Evolutionary conservation across 208 protist genomes (phyloP), one percentile per base, ranked within the genome.

Genomic region (Acanthamoeba healyi): DNA sequence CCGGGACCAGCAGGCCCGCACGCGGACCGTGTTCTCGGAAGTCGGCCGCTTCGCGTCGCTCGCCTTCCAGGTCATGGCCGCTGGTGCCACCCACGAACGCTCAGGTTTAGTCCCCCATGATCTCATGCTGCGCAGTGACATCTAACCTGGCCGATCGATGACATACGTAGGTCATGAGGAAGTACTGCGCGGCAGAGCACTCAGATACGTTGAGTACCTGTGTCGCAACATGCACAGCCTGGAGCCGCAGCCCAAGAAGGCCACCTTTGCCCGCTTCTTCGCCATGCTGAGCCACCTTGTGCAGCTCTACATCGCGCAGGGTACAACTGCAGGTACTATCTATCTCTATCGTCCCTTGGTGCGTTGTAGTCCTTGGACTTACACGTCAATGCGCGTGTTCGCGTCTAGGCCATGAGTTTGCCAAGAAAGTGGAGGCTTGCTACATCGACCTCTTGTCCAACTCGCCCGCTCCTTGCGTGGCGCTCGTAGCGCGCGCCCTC

Each of bases 211-310:
- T 19, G 77, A 86, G 77, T 86, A 86, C 44, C 77, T 86, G 22
- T 86, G 77, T 29, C 14, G 46, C 24, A 51, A 86, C 44, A 86
- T 86, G 77, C 77, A 86, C 29, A 58, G n/a, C 29, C 34, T 86
- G 42, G 24, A 86, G 40, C 77, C 77, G 12, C 77, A 58, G 44
- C 77, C 77, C 17, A n/a, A 24, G 12, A 70, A 70, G 54, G 40
- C 51, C 58, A 91, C 84, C 51, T 91, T 72, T 26, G 84, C 84
- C 0, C 84, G 61, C 46, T 46, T 91, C 40, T 65, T 72, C 36
- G 84, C 84, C 51, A 91, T 91, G 61, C n/a, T 91, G 36, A 26
- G 22, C 26, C 84, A 91, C 22, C 84, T 91, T 54, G 54, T 91
- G 38, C 58, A 91, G 42, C 51, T 63, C 56, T 91, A 72, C 84